Percentiles rank a stretch among this genome's conserved stretches.
These are phyloP conservation scores for Curvularia hawaiiensis DNA, from an alignment of 2,329 filamentous ascomycete genomes.

Conservation along the genomic window DNA sequence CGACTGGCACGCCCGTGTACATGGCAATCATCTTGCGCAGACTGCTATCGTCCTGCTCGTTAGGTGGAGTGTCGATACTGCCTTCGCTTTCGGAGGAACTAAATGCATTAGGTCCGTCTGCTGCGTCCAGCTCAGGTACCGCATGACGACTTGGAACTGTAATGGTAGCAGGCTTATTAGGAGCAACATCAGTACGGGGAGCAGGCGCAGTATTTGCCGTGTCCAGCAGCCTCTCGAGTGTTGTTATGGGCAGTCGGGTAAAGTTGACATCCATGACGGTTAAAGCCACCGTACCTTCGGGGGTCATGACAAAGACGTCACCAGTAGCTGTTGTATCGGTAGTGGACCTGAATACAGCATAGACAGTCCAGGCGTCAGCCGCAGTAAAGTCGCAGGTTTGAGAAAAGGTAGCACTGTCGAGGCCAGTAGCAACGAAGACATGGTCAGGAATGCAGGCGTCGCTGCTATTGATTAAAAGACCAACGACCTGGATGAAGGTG, in stretches of 20 bases:
- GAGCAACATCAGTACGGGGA: background rate
- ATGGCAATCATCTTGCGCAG: constrained; percentile 13
- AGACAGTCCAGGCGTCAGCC: constrained; percentile 9
- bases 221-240: constrained; percentile 9
- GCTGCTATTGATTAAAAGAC: constrained; percentile 4
- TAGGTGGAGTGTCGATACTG: background rate
- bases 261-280: constrained; percentile 15
- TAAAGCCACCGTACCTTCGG: constrained; percentile 1
- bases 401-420: constrained; percentile 18
- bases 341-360: constrained; percentile 7
- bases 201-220: background rate
- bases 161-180: background rate
- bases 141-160: constrained; percentile 1
- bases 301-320: constrained; percentile 16
- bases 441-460: constrained; percentile 4
- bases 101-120: constrained; percentile 6
- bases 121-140: background rate
- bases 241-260: constrained; percentile 16
- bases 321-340: constrained; percentile 9
- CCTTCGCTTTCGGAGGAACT: background rate
- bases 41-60: constrained; percentile 2
- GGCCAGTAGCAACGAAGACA: constrained; percentile 11
- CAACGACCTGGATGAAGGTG: constrained; percentile 5
- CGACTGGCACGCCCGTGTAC: constrained; percentile 13
- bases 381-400: background rate